Conservation (phyloP, 2,329 filamentous ascomycete genomes). For the Paecilomyces sp. region DNA sequence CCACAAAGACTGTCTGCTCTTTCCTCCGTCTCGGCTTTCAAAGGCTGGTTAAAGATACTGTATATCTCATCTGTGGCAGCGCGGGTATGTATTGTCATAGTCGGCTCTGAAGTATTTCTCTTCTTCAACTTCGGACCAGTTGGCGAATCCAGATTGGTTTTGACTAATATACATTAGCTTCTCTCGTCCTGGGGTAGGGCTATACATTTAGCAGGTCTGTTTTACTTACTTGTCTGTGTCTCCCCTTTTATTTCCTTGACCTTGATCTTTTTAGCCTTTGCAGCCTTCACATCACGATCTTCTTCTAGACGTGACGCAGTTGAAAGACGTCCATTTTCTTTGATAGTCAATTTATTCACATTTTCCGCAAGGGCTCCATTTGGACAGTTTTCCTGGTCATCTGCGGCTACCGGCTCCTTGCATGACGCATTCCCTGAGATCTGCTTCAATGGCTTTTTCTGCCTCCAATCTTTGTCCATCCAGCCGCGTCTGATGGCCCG, state of each 20-base stretch:
- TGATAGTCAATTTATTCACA: conserved; percentile 22
- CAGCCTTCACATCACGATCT: conserved; percentile 20
- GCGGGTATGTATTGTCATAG: conserved; percentile 93
- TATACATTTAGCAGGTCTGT: neutral
- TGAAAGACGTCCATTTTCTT: conserved; percentile 11
- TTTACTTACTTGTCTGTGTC: conserved; percentile 74
- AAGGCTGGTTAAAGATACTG: conserved; percentile 87
- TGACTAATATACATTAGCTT: conserved; percentile 50
- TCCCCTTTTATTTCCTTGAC: conserved; percentile 74
- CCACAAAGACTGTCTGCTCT: conserved; percentile 60
- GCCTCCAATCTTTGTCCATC: conserved; percentile 48
- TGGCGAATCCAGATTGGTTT: conserved; percentile 87
- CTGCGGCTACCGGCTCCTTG: conserved; percentile 10
- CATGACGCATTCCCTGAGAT: conserved; percentile 35
- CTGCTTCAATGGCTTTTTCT: conserved; percentile 48
- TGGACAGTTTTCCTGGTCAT: conserved; percentile 10
- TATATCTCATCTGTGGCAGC: conserved; percentile 97
- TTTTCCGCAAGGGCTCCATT: conserved; percentile 21
- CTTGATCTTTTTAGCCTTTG: conserved; percentile 64
- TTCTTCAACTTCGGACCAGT: conserved; percentile 76
- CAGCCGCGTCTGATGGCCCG: conserved; percentile 69
- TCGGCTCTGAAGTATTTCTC: conserved; percentile 73
- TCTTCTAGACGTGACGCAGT: conserved; percentile 13
- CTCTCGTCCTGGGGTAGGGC: neutral
- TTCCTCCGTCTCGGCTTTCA: conserved; percentile 45